These are phyloP conservation scores for Leishmania turanica DNA, from an alignment of 208 protist genomes.

Conservation along the genomic window DNA sequence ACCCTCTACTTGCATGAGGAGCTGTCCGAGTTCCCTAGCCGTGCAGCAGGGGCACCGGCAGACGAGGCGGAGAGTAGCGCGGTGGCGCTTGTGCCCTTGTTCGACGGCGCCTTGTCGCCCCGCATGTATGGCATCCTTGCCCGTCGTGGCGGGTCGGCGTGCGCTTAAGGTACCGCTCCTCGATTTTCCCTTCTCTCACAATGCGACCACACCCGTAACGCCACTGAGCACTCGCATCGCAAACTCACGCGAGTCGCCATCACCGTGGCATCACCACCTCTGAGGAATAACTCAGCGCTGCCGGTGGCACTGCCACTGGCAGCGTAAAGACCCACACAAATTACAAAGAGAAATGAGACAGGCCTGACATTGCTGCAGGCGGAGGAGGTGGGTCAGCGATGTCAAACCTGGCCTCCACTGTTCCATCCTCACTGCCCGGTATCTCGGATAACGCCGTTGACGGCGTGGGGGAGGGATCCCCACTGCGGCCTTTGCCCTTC, in stretches of 20 bases:
- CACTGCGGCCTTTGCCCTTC: background rate
- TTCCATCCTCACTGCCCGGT: background rate
- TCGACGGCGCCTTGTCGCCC: conserved; percentile 81
- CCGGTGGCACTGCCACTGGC: background rate
- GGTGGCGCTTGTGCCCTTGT: conserved; percentile 87
- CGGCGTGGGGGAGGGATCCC: background rate
- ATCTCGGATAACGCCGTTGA: background rate
- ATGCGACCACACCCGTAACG: background rate
- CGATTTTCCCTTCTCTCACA: background rate
- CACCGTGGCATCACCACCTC: background rate
- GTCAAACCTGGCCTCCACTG: background rate
- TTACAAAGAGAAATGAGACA: background rate
- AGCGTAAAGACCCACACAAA: background rate
- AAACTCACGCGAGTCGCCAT: background rate
- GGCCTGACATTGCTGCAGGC: background rate
- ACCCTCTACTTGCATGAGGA: conserved; percentile 75
- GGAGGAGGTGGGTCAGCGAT: background rate
- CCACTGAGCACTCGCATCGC: background rate
- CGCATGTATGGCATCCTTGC: conserved; percentile 87
- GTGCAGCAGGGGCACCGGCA: background rate
- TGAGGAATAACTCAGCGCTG: background rate
- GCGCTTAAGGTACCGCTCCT: background rate
- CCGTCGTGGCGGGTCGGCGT: conserved; percentile 37
- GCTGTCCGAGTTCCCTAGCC: background rate
- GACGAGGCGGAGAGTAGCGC: conserved; percentile 30